phyloP scores from a whole-genome alignment of 2,329 filamentous ascomycete species.

The Clonostachys solani region DNA sequence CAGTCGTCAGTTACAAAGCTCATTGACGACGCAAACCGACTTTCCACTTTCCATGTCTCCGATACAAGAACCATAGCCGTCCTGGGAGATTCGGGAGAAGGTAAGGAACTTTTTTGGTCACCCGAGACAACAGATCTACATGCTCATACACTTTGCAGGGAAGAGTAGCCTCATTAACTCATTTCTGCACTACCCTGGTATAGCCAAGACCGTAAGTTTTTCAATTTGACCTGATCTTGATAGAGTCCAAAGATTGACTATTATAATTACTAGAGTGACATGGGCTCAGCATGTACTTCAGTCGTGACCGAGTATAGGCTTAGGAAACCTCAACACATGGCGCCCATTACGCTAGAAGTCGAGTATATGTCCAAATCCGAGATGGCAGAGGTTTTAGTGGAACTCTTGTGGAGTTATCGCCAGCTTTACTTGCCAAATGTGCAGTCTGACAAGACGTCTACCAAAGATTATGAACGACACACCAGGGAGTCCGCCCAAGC shows the following conservation, averaged over 20 bases:
- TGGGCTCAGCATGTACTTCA: slow-evolving; percentile 24
- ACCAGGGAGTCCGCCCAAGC: slow-evolving; percentile 29
- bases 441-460: slow-evolving; percentile 9
- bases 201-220: slow-evolving; percentile 14
- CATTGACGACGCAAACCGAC: not conserved
- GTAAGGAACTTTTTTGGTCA: slow-evolving; percentile 4
- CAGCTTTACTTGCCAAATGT: slow-evolving; percentile 16
- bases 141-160: slow-evolving; percentile 3
- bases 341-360: slow-evolving; percentile 20
- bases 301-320: slow-evolving; percentile 27
- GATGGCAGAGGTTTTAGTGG: slow-evolving; percentile 18
- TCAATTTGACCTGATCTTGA: not conserved
- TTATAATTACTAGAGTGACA: slow-evolving; percentile 13
- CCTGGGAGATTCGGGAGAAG: slow-evolving; percentile 12
- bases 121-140: not conserved
- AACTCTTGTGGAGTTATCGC: slow-evolving; percentile 23
- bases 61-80: slow-evolving; percentile 4
- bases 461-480: slow-evolving; percentile 15
- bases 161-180: slow-evolving; percentile 27
- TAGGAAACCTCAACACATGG: slow-evolving; percentile 12
- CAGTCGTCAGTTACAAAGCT: no score
- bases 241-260: not conserved
- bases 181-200: slow-evolving; percentile 20
- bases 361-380: slow-evolving; percentile 17
- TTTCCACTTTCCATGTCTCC: not conserved